Conservation (phyloP, 1,284 basidiomycete genomes). For the Moesziomyces globuligerus region DNA sequence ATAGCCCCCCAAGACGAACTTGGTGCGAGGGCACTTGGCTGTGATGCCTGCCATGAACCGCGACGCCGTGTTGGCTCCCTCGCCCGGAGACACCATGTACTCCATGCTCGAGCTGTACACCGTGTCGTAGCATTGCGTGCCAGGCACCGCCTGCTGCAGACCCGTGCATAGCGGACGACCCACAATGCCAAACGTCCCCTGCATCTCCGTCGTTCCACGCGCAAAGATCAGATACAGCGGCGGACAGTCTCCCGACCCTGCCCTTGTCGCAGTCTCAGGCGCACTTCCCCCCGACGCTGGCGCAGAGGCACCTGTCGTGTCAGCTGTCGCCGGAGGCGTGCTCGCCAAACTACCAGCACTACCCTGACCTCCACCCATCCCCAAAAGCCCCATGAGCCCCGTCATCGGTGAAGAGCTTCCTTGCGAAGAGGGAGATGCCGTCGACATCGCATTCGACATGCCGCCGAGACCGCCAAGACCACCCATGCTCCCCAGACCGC, state of each 20-base stretch:
- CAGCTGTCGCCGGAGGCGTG: background rate
- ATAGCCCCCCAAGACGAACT: slow-evolving; percentile 29
- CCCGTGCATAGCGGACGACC: slow-evolving; percentile 28
- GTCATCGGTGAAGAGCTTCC: background rate
- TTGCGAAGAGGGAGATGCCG: background rate
- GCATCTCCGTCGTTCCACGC: slow-evolving; percentile 30
- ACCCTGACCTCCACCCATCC: slow-evolving; percentile 1
- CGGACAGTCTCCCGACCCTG: slow-evolving; percentile 15
- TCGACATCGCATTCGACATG: background rate
- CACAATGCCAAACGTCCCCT: slow-evolving; percentile 42
- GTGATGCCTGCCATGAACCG: slow-evolving; percentile 10
- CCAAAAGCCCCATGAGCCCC: background rate
- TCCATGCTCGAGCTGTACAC: slow-evolving; percentile 24
- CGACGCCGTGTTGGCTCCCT: slow-evolving; percentile 11
- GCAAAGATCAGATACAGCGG: slow-evolving; percentile 38
- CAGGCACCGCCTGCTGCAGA: slow-evolving; percentile 13
- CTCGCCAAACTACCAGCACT: background rate
- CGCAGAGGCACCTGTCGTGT: background rate
- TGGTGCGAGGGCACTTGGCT: slow-evolving; percentile 19
- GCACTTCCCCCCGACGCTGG: background rate
- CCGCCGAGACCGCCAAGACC: slow-evolving; percentile 5
- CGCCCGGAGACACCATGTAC: slow-evolving; percentile 20
- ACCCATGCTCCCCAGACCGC: slow-evolving; percentile 1
- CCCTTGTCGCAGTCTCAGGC: no score
- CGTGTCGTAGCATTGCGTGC: slow-evolving; percentile 32